Evolutionary conservation across 805 yeast species (phyloP), one percentile per base, ranked within the genome.

Genomic region (Jamesozyma jinghongensis): DNA sequence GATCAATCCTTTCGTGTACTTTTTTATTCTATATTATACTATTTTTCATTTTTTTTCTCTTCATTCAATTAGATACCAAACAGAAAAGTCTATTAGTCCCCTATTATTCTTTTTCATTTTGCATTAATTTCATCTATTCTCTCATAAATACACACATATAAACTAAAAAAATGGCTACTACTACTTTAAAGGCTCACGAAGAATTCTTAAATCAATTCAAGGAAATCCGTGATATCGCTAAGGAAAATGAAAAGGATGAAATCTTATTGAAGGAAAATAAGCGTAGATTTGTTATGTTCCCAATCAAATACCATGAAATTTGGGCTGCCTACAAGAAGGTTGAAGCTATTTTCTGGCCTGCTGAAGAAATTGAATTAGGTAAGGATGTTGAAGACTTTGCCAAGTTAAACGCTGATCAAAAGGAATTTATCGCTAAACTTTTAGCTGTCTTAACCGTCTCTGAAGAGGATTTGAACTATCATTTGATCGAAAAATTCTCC

Each of bases 261-360:
- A 95, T 96, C 3, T 67, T 90, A 56, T 74, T 90, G 56, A 59
- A 63, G 43, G 97, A 90, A 69, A 90, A 90, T 76, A 77, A 76
- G 52, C 77, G 77, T 61, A 79, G 98, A 62, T 90, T 87, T 56
- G 97, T 90, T 38, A 71, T 90, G 51, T 88, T 90, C 78, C 98
- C 98, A 53, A 86, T 90, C 68, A 84, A 85, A 68, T 90, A 86
- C 70, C 90, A 88, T 62, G 97, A 88, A 70, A 84, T 90, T 62
- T 90, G 97, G 97, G 95, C 88, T 66, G 88, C 92, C 75, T 90
- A 90, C 70, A 90, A 90, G 73, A 86, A 86, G 69, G 95, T 96
- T 37, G 98, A 90, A 73, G 97, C 98, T 16, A 85, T 96, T 8
- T 90, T 90, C 75, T 90, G 98, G 98, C 88, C 97, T 34, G 97